A percentile compares a stretch with the other conserved stretches of the same genome.
phyloP scores from a whole-genome alignment of 352 stramenopile genomes.

The Phytophthora brassicae region DNA sequence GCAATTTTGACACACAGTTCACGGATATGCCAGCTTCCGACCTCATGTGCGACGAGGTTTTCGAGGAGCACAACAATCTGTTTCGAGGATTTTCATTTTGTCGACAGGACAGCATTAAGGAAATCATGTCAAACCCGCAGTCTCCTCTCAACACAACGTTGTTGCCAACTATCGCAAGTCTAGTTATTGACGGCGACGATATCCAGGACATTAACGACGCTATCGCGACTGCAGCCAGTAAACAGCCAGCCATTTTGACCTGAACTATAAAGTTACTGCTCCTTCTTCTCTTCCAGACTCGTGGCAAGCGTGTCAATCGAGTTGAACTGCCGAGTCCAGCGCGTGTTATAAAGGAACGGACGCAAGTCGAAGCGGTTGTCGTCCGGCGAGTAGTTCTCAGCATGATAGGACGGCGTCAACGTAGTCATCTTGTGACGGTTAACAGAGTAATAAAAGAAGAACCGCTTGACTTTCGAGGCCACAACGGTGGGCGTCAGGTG shows the following conservation, averaged over 20 bases:
- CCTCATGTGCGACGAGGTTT: conserved; percentile 54
- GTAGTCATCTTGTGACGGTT: conserved; percentile 99
- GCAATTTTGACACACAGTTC: conserved; percentile 95
- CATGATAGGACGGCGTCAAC: conserved; percentile 98
- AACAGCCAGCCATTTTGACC: conserved; percentile 23
- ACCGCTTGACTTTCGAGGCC: conserved; percentile 93
- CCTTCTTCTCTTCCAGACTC: conserved; percentile 78
- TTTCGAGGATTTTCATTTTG: conserved; percentile 84
- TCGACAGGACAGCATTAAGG: conserved; percentile 43
- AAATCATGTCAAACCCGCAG: conserved; percentile 25
- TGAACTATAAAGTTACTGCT: conserved; percentile 37
- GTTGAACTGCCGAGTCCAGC: conserved; percentile 95
- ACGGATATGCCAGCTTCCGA: conserved; percentile 70
- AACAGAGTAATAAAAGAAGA: conserved; percentile 98
- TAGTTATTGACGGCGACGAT: conserved; percentile 35
- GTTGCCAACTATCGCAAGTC: conserved; percentile 41
- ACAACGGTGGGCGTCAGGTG: conserved; percentile 78
- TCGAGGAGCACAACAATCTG: conserved; percentile 53
- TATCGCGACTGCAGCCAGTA: conserved; percentile 31
- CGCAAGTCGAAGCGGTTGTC: conserved; percentile 99
- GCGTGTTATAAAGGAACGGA: conserved; percentile 97
- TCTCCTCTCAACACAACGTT: conserved; percentile 32
- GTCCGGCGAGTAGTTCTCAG: conserved; percentile 98
- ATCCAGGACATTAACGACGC: conserved; percentile 44
- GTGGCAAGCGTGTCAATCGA: conserved; percentile 92